phyloP scores from a whole-genome alignment of 1,139 yeast species.

The Candida pseudocylindracea region DNA sequence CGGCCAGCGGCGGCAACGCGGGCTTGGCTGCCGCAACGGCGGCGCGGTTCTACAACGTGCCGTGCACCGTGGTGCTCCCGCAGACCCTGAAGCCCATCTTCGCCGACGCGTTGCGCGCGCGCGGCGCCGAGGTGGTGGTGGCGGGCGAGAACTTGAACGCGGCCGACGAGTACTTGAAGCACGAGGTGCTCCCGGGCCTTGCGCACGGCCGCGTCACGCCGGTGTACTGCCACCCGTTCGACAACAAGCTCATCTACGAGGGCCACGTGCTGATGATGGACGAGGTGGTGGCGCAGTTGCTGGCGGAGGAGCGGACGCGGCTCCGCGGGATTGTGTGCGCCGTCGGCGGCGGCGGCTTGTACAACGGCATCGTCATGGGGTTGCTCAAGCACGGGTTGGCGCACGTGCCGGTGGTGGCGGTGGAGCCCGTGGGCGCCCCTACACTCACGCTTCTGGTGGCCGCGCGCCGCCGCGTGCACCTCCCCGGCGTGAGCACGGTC shows the following conservation, averaged over 20 bases:
- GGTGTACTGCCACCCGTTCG: conserved; percentile 20
- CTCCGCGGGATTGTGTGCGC: conserved; percentile 17
- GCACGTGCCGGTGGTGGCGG: conserved; percentile 7
- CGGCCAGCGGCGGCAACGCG: conserved; percentile 23
- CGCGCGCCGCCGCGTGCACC: conserved; percentile 9
- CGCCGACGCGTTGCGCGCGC: conserved; percentile 6
- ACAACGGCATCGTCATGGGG: conserved; percentile 15
- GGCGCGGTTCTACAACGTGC: conserved; percentile 8
- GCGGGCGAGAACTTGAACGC: conserved; percentile 15
- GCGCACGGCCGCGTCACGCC: conserved; percentile 6
- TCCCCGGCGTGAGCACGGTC: conserved; percentile 11
- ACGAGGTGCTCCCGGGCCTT: conserved; percentile 4
- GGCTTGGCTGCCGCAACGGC: conserved; percentile 22
- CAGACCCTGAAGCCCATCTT: conserved; percentile 8
- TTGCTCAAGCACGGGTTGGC: conserved; percentile 6
- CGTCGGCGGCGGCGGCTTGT: conserved; percentile 21
- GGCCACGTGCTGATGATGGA: conserved; percentile 16
- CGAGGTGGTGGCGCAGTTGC: conserved; percentile 9
- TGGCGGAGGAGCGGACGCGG: conserved; percentile 4
- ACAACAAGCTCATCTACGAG: conserved; percentile 15
- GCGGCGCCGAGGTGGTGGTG: conserved; percentile 11
- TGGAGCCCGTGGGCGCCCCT: conserved; percentile 19
- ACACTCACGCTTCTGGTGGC: conserved; percentile 12
- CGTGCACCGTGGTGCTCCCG: conserved; percentile 20
- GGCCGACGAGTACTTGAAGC: conserved; percentile 12